Evolutionary conservation across 1,284 basidiomycete species (phyloP).

Genomic region (Leccinum fuscescens): DNA sequence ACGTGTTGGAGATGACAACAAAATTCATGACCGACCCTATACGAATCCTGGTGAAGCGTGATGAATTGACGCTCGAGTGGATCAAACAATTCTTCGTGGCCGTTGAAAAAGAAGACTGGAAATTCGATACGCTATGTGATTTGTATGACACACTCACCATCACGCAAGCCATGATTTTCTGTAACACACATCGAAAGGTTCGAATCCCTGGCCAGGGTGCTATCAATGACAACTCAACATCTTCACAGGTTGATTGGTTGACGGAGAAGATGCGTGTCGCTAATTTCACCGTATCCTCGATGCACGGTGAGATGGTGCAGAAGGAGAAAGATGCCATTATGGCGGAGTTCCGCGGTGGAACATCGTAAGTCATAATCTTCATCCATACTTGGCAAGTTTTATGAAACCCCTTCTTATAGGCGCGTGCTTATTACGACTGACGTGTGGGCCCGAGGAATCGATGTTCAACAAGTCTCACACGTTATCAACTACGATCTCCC

Average conservation of each 20-base stretch:
- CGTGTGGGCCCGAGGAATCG: slow-evolving; percentile 98
- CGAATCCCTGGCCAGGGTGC: slow-evolving; percentile 16
- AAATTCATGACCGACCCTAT: slow-evolving; percentile 99
- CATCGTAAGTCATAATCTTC: slow-evolving; percentile 60
- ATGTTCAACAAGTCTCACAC: slow-evolving; percentile 96
- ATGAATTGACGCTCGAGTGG: slow-evolving; percentile 98
- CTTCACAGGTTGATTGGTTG: slow-evolving; percentile 90
- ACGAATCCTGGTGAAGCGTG: slow-evolving; percentile 98
- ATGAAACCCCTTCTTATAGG: slow-evolving; percentile 38
- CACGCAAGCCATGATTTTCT: slow-evolving; percentile 99
- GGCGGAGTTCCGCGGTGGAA: slow-evolving; percentile 95
- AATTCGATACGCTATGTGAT: slow-evolving; percentile 98
- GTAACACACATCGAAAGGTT: slow-evolving; percentile 96
- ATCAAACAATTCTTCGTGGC: slow-evolving; percentile 99
- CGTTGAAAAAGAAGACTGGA: slow-evolving; percentile 99
- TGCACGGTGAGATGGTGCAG: slow-evolving; percentile 99
- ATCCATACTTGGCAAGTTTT: slow-evolving; percentile 10
- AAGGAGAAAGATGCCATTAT: slow-evolving; percentile 99
- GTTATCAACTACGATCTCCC: slow-evolving; percentile 99
- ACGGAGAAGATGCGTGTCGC: slow-evolving; percentile 98
- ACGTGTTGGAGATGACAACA: slow-evolving; percentile 99
- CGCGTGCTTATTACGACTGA: slow-evolving; percentile 96
- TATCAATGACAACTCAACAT: background rate
- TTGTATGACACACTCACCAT: slow-evolving; percentile 98
- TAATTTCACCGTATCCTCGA: slow-evolving; percentile 95